Base-by-base conservation (phyloP, 73 alveolate genomes). In the Blepharisma japonicum region DNA sequence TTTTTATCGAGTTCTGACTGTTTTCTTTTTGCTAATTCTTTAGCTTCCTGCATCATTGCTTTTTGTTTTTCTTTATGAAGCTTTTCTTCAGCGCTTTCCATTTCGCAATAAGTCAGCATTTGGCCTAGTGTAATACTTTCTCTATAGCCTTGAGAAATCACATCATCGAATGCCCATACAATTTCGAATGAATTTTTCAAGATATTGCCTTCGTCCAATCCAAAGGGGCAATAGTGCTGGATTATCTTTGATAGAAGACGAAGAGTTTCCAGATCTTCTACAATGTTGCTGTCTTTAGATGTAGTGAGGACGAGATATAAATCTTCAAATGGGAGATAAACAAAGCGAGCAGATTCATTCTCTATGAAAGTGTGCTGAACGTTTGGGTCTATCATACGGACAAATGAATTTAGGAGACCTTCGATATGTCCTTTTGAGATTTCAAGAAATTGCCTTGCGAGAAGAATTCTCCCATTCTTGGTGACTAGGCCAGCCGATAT, bases 31-130 rank as follows among this genome's bases (percentile, higher is more conserved):
- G 89, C 89, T 55, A 48, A 54, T 78, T 82, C 89, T 76, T 78
- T 82, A 0, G 89, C 89, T 78, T 82, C 89, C 77, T 82, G 71
- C 84, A 68, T 81, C 81, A 77, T 55, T 38, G 84, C 86, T 70
- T 85, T 79, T 66, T 71, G 51, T 18, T 78, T 49, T 83, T 90
- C 87, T 77, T 80, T 78, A 80, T 80, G 92, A 77, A 90, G 79
- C 79, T 92, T 94, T 71, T 96, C 99, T 70, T 96, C 99, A 50
- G 97, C 86, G 48, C 96, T 84, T 72, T 96, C 99, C 99, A 96
- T 96, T 77, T 94, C 98, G 11, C 93, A 71, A 71, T 90, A 96
- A 72, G 96, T 87, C 66, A 94, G 91, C 6, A 96, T 72, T 83
- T 96, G 94, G 3, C 93, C 71, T 82, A 94, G 81, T 23, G 97